Conservation (phyloP, 345 rosid species). For the Dipteronia sinensis region DNA sequence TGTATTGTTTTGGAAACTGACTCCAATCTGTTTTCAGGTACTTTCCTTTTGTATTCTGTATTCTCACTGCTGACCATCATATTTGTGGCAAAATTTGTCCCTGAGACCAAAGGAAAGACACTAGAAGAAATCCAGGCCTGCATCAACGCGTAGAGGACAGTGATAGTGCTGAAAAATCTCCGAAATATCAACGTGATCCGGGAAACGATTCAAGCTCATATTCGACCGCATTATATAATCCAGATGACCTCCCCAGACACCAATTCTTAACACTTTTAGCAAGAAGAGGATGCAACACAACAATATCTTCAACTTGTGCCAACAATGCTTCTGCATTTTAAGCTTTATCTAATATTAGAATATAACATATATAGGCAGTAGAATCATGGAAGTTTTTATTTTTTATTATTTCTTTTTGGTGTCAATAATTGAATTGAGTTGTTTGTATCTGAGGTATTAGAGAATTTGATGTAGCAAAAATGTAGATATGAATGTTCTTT, state of each 20-base stretch:
- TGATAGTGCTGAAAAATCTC: neutral
- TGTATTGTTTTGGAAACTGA: neutral
- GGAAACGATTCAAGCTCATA: constrained; percentile 3
- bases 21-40: constrained; percentile 49
- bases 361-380: too few species aligned
- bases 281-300: neutral
- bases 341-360: neutral
- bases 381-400: neutral
- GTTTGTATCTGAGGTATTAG: neutral
- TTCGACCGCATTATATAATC: too few species aligned
- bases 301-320: neutral
- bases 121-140: constrained; percentile 81
- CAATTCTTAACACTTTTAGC: too few species aligned
- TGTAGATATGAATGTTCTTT: neutral
- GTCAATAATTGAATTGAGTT: neutral
- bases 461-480: neutral
- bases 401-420: neutral
- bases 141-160: constrained; percentile 48
- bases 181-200: neutral
- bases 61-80: constrained; percentile 60
- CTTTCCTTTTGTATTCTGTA: constrained; percentile 69
- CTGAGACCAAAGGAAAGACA: constrained; percentile 94
- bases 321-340: neutral
- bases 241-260: too few species aligned
- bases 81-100: constrained; percentile 76